A percentile compares a stretch with the other conserved stretches of the same genome.
Conservation (phyloP, 2,329 filamentous ascomycete genomes). For the Curvularia verruculosa region DNA sequence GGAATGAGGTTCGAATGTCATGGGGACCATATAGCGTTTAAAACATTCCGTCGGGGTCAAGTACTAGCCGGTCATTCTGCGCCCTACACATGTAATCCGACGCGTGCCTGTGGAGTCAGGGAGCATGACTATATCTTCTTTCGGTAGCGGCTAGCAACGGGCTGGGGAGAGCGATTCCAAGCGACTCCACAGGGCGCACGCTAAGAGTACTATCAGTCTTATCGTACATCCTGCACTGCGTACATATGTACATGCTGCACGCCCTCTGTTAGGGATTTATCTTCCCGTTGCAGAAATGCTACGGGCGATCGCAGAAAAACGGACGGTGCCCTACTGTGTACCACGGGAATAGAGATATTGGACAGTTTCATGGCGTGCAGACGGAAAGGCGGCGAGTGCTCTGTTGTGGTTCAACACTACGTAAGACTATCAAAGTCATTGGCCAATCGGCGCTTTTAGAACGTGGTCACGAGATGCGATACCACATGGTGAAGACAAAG, state of each 20-base stretch:
- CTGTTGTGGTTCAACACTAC: slow-evolving; percentile 19
- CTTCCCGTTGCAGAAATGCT: neutral
- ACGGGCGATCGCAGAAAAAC: neutral
- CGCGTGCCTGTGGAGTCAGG: slow-evolving; percentile 23
- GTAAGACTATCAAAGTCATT: slow-evolving; percentile 25
- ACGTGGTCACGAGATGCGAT: slow-evolving; percentile 17
- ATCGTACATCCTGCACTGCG: too few relatives aligned
- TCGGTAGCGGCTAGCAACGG: slow-evolving; percentile 44
- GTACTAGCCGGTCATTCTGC: slow-evolving; percentile 8
- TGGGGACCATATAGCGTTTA: slow-evolving; percentile 6
- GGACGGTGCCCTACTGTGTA: neutral
- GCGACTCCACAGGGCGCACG: slow-evolving; percentile 23
- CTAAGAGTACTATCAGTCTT: slow-evolving; percentile 16
- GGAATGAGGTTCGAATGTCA: neutral
- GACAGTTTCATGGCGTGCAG: neutral
- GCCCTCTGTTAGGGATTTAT: slow-evolving; percentile 16
- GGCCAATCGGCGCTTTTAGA: slow-evolving; percentile 29
- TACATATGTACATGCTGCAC: slow-evolving; percentile 7
- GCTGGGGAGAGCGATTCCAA: slow-evolving; percentile 29
- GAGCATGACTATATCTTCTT: slow-evolving; percentile 24
- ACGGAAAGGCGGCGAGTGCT: neutral
- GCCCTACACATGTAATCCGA: slow-evolving; percentile 34
- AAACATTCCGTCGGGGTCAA: neutral
- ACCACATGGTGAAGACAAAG: slow-evolving; percentile 21
- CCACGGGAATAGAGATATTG: neutral